A percentile compares a stretch with the other conserved stretches of the same genome.
These are phyloP conservation scores for Candida montana DNA, from an alignment of 805 yeast genomes.

Conservation along the genomic window DNA sequence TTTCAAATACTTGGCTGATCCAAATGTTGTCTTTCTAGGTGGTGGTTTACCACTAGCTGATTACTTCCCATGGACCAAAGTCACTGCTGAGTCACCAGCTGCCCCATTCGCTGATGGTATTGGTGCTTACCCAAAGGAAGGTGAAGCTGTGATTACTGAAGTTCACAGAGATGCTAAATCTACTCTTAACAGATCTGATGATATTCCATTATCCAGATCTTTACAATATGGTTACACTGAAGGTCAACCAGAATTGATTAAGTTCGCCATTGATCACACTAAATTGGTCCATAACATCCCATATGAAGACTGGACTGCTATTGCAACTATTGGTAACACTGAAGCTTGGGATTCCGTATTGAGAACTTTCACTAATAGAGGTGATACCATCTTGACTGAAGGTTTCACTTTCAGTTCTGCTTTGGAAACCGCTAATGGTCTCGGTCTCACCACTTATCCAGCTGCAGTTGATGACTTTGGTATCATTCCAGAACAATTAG, in stretches of 20 bases:
- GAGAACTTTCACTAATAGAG: conserved; percentile 70
- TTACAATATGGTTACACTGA: conserved; percentile 86
- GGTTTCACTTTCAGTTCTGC: conserved; percentile 82
- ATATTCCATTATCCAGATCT: conserved; percentile 75
- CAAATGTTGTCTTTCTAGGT: conserved; percentile 81
- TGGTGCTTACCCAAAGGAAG: conserved; percentile 47
- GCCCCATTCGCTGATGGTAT: conserved; percentile 80
- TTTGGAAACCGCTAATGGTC: conserved; percentile 72
- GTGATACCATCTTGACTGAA: conserved; percentile 81
- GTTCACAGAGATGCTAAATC: conserved; percentile 38
- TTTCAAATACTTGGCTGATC: conserved; percentile 68
- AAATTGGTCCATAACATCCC: conserved; percentile 38
- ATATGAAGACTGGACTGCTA: conserved; percentile 66
- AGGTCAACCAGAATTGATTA: conserved; percentile 69
- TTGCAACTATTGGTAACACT: conserved; percentile 82
- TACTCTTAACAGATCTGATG: conserved; percentile 33
- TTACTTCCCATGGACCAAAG: conserved; percentile 85
- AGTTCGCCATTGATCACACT: conserved; percentile 75
- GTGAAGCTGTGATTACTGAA: conserved; percentile 31
- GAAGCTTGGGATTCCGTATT: conserved; percentile 81
- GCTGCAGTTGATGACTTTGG: conserved; percentile 78
- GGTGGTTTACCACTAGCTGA: conserved; percentile 93
- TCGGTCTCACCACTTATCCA: conserved; percentile 64
- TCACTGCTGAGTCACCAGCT: conserved; percentile 65
- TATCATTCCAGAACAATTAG: conserved; percentile 67